These are phyloP conservation scores for Violaceomyces palustris DNA, from an alignment of 1,284 basidiomycete genomes.

Conservation along the genomic window DNA sequence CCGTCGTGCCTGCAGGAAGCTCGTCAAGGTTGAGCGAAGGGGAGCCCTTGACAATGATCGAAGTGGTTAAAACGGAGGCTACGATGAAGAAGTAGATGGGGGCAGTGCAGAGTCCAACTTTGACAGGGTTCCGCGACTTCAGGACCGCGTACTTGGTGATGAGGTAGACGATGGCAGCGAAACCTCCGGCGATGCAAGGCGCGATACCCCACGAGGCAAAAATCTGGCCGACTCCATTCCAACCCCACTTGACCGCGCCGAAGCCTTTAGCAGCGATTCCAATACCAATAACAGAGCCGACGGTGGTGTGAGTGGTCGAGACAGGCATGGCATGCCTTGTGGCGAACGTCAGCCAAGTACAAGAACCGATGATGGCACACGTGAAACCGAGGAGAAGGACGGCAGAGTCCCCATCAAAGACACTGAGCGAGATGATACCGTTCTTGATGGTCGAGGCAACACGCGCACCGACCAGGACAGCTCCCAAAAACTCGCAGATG, in stretches of 20 bases:
- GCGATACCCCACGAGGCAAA: constrained; percentile 32
- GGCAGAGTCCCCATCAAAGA: constrained; percentile 10
- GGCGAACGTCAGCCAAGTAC: constrained; percentile 26
- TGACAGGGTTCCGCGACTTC: constrained; percentile 14
- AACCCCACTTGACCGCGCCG: constrained; percentile 21
- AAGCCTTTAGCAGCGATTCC: constrained; percentile 19
- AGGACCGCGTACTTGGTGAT: constrained; percentile 28
- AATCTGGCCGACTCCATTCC: constrained; percentile 27
- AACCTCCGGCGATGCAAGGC: constrained; percentile 17
- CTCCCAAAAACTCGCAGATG: constrained; percentile 32
- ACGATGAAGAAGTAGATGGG: constrained; percentile 29
- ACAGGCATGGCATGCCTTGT: constrained; percentile 29
- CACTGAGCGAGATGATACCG: constrained; percentile 21
- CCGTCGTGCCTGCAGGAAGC: constrained; percentile 9
- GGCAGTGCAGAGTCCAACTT: constrained; percentile 9
- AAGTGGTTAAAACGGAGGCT: constrained; percentile 12
- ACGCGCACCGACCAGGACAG: constrained; percentile 25
- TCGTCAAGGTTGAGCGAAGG: constrained; percentile 26
- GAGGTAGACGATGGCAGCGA: constrained; percentile 18
- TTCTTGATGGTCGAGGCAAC: constrained; percentile 30
- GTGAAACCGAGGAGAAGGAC: constrained; percentile 27
- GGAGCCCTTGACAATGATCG: constrained; percentile 31
- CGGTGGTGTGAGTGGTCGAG: constrained; percentile 30
- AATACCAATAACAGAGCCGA: constrained; percentile 25
- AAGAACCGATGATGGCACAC: constrained; percentile 24